Conservation (phyloP, 495 filamentous ascomycete genomes). For the Evansstolkia leycettana region DNA sequence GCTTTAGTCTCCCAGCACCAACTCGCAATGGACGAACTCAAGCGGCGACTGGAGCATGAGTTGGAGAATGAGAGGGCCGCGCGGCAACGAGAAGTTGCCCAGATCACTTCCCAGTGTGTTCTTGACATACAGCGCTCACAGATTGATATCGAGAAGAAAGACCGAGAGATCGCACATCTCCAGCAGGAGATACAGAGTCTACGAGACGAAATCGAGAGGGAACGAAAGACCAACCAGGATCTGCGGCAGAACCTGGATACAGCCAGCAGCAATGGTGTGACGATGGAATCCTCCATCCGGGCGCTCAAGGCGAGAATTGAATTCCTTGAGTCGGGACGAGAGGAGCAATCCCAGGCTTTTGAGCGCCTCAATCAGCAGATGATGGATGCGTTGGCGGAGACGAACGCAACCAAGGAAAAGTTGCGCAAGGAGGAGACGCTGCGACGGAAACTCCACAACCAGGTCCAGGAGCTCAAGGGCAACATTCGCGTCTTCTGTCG, state of each 20-base stretch:
- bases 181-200: constrained; percentile 39
- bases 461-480: constrained; percentile 96
- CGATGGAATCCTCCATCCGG: constrained; percentile 60
- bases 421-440: constrained; percentile 84
- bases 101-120: constrained; percentile 46
- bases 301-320: constrained; percentile 69
- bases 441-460: constrained; percentile 87
- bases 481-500: constrained; percentile 98
- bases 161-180: constrained; percentile 43
- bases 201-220: constrained; percentile 50
- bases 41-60: constrained; percentile 38
- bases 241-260: constrained; percentile 54
- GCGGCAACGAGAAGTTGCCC: constrained; percentile 50
- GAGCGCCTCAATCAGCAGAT: constrained; percentile 63
- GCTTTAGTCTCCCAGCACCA: constrained; percentile 30
- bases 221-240: constrained; percentile 39
- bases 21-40: constrained; percentile 35
- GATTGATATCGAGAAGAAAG: constrained; percentile 49
- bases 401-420: constrained; percentile 62
- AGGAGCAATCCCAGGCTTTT: constrained; percentile 72
- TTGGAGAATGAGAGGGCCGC: constrained; percentile 51
- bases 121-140: constrained; percentile 52
- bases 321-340: constrained; percentile 76
- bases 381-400: constrained; percentile 60
- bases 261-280: constrained; percentile 45